Evolutionary conservation across 2,329 filamentous ascomycete genomes (phyloP), one percentile per base, ranked within the genome.

Genomic region (Parastagonospora avenae): DNA sequence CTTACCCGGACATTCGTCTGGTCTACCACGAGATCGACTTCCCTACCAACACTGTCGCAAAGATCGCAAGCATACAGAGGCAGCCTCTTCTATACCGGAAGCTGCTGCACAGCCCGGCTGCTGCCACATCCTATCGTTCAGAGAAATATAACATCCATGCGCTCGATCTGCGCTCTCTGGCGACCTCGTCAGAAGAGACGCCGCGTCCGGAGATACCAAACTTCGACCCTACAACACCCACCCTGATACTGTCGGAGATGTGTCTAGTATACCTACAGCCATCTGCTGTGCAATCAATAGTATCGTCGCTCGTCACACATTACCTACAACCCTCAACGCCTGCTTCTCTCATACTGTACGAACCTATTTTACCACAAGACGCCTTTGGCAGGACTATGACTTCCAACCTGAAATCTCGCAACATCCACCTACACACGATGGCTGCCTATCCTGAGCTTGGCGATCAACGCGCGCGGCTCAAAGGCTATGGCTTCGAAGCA

Each of bases 11-110:
- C 27, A 51, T 59, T 5, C 63, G 64, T 10, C 73, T 96, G 14
- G 71, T 88, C 50, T 99, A 97, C 72, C 92, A 97, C 72, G 94
- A 99, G 73, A 79, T 99, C 49, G 94, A 99, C 73, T 97, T 97
- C 65, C 82, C 89, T 0, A 74, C 82, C 16, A 92, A 92, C 47
- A 87, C 85, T n/a, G 69, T 77, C 2, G 80, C 82, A 36, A 96
- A 93, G 74, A 80, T 89, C 38, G 51, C 57, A 8, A 62, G 69
- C 35, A 76, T 79, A 50, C 65, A 70, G 36, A 56, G 60, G 33
- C 63, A 70, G 7, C 59, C 70, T 5, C 57, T 69, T 11, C 60
- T 75, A 2, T 42, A 65, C 38, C 51, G 62, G 2, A 68, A 68
- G 43, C 58, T 74, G 4, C 30, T 56, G 60, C 43, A 59, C 12